These are phyloP conservation scores for Colletotrichum cordylinicola DNA, from an alignment of 2,329 filamentous ascomycete genomes.

Conservation along the genomic window DNA sequence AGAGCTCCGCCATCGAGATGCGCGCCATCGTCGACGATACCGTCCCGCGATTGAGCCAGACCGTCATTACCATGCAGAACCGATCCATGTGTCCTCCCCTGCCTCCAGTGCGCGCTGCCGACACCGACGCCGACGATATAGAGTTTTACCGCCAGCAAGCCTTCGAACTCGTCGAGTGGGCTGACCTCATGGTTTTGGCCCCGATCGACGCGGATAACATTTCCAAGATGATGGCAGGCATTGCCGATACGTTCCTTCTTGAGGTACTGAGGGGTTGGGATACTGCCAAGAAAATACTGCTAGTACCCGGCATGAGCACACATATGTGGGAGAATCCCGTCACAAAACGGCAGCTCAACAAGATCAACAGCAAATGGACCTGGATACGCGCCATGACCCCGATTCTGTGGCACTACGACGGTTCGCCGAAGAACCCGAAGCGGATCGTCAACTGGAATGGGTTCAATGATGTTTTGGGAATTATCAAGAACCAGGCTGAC, in stretches of 20 bases:
- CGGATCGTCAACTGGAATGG: constrained; percentile 66
- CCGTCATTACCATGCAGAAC: constrained; percentile 66
- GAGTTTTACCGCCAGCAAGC: constrained; percentile 60
- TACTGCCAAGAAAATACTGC: constrained; percentile 80
- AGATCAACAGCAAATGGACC: constrained; percentile 82
- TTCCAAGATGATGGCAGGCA: constrained; percentile 85
- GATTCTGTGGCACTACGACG: constrained; percentile 81
- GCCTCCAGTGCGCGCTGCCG: constrained; percentile 33
- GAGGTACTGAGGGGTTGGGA: constrained; percentile 88
- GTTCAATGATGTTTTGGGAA: constrained; percentile 74
- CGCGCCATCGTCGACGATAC: constrained; percentile 71
- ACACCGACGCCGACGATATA: constrained; percentile 48
- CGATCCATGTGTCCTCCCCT: constrained; percentile 40
- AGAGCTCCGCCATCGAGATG: constrained; percentile 66
- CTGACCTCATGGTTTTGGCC: constrained; percentile 82
- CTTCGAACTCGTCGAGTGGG: constrained; percentile 82
- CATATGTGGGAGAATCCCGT: constrained; percentile 91
- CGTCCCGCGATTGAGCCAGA: constrained; percentile 66
- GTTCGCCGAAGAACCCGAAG: constrained; percentile 50
- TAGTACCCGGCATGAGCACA: constrained; percentile 88
- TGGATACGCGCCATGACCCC: constrained; percentile 86
- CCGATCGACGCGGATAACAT: constrained; percentile 86
- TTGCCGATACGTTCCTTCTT: constrained; percentile 80
- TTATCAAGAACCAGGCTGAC: constrained; percentile 79
- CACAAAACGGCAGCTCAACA: constrained; percentile 85